Evolutionary conservation across 1,139 yeast genomes (phyloP), one percentile per base, ranked within the genome.

Genomic region (Debaryomyces nepalensis): DNA sequence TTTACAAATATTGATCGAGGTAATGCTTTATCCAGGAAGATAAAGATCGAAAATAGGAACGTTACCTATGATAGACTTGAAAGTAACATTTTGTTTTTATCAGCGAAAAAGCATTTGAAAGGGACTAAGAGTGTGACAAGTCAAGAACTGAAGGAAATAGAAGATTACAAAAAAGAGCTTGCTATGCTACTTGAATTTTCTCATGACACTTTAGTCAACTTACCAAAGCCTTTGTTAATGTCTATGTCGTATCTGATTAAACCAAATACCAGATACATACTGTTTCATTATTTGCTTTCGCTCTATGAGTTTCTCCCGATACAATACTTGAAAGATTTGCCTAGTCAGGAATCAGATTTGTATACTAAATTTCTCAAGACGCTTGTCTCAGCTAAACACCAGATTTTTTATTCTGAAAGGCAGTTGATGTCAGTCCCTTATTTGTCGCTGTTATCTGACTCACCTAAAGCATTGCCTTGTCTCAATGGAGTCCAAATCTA

Each of bases 381-480:
- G 9, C 20, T 46, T 5, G 19, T 42, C n/a, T 21, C 26, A 7
- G n/a, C 36, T n/a, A 48, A 46, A 26, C 11, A 14, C 7, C 31
- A 36, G 9, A 33, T 41, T 6, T 15, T 26, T 41, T 41, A 18
- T 20, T 41, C 47, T 7, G 38, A 41, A 18, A 47, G 41, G 7
- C 16, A 37, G 6, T 42, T 55, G 5, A 21, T 36, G 7, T 36
- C 40, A 11, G 44, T 48, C 22, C 50, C 59, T 4, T 24, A 15
- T 8, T 34, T 24, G 11, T 34, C 37, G 9, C 37, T 34, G 37
- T 24, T 34, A 15, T 10, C 11, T 16, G 37, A 34, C 4, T 23
- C 37, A 3, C 6, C 49, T 2, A 49, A 47, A 12, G 41, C 53
- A 5, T 44, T 56, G 11, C 59, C 61, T 5, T 41, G 51, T 12